Base-by-base conservation (phyloP, 208 protist genomes). In the Angomonas ambiguus region DNA sequence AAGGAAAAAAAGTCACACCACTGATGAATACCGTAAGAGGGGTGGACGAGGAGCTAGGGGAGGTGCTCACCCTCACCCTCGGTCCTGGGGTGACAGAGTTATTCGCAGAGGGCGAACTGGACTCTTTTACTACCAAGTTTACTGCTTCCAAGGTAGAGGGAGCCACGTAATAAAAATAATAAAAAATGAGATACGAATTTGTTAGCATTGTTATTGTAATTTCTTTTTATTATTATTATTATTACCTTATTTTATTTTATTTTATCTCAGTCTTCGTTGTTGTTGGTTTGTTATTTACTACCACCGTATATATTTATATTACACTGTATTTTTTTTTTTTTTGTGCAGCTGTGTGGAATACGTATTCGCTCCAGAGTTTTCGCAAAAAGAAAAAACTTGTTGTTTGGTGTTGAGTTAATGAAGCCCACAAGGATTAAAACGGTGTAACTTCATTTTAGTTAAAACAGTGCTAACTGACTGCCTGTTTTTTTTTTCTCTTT, bases 121-220 rank as follows among this genome's bases (percentile, higher is more conserved):
- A 67, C 10, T 53, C 45, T 31, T 94, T 88, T 62, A 85, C 78
- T n/a, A 87, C 81, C 5, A 83, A 79, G 61, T 94, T 92, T 53
- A 76, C 69, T 25, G 88, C 83, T 0, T 69, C 38, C 4, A 4
- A 30, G 16, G 16, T 24, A 0, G n/a, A 10, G 38, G 11, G 16
- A n/a, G 38, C 38, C 38, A 45, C 38, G 16, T 45, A 16, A 45
- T 8, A 45, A n/a, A n/a, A n/a, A n/a, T n/a, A n/a, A n/a, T n/a
- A n/a, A n/a, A n/a, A n/a, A n/a, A n/a, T n/a, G n/a, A n/a, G n/a
- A n/a, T n/a, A n/a, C n/a, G n/a, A n/a, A n/a, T n/a, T n/a, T n/a
- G n/a, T n/a, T n/a, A 48, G 38, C 11, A 48, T 48, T 48, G 38
- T 48, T 48, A 48, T 48, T 48, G 13, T 18, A 48, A 48, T 48